Percentiles rank a stretch among this genome's conserved stretches.
phyloP scores from a whole-genome alignment of 2,329 filamentous ascomycete genomes.

The Septoria petroselini region DNA sequence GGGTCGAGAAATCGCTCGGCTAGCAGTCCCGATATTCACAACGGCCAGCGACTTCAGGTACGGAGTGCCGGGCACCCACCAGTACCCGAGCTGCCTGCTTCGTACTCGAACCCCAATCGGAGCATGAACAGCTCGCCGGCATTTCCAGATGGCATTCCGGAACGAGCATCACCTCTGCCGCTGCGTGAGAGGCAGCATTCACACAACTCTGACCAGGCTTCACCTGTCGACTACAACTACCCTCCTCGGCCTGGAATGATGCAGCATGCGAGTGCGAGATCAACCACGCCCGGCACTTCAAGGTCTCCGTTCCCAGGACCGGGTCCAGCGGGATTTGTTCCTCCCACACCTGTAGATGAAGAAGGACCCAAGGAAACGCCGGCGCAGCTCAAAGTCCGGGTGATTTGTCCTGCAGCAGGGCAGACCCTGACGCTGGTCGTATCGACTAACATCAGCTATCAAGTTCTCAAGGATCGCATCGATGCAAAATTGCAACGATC shows the following conservation, averaged over 20 bases:
- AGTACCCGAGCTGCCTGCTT: slow-evolving; percentile 35
- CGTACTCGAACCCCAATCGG: slow-evolving; percentile 52
- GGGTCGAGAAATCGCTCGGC: slow-evolving; percentile 73
- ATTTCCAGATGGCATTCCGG: slow-evolving; percentile 55
- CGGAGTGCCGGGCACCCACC: slow-evolving; percentile 52
- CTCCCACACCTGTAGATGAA: slow-evolving; percentile 22
- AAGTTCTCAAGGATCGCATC: slow-evolving; percentile 89
- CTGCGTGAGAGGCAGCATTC: slow-evolving; percentile 56
- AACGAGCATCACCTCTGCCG: slow-evolving; percentile 65
- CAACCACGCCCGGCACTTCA: slow-evolving; percentile 40
- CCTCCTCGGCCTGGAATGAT: slow-evolving; percentile 20
- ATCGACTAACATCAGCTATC: slow-evolving; percentile 90
- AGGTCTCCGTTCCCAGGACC: slow-evolving; percentile 21
- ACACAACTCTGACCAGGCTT: slow-evolving; percentile 22
- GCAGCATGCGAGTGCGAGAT: slow-evolving; percentile 37
- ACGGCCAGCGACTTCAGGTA: slow-evolving; percentile 58
- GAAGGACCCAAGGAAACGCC: slow-evolving; percentile 50
- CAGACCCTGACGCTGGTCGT: slow-evolving; percentile 96
- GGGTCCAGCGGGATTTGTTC: slow-evolving; percentile 18
- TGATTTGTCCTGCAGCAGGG: slow-evolving; percentile 73
- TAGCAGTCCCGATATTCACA: slow-evolving; percentile 91
- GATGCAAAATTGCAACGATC: slow-evolving; percentile 90
- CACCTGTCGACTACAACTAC: slow-evolving; percentile 25
- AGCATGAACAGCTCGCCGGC: slow-evolving; percentile 80
- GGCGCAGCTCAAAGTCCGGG: slow-evolving; percentile 90